These are phyloP conservation scores for Tolypocladium cylindrosporum DNA, from an alignment of 2,329 filamentous ascomycete genomes.

Conservation along the genomic window DNA sequence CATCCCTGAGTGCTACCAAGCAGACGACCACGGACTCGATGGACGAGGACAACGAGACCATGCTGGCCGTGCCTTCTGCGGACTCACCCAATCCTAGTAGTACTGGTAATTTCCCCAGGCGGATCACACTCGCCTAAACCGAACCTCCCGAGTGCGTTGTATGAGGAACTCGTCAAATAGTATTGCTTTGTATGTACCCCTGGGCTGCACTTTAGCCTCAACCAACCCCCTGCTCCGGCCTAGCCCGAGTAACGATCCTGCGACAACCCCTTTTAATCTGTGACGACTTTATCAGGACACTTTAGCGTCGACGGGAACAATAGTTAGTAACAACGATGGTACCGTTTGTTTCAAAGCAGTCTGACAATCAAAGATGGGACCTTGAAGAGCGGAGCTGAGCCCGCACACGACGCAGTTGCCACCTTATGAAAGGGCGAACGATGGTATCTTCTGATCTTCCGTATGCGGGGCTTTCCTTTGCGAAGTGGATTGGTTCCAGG, in stretches of 20 bases:
- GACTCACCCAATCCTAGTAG: slow-evolving; percentile 9
- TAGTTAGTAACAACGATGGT: too few species aligned
- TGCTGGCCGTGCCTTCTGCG: slow-evolving; percentile 9
- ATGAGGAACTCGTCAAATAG: slow-evolving; percentile 94
- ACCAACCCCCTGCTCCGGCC: slow-evolving; percentile 8
- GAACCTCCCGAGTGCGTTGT: slow-evolving; percentile 79
- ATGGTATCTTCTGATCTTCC: too few species aligned
- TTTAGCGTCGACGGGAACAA: too few species aligned
- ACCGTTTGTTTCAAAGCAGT: too few species aligned
- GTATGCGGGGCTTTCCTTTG: too few species aligned
- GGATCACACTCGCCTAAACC: slow-evolving; percentile 43
- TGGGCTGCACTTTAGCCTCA: slow-evolving; percentile 20
- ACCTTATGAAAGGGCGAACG: too few species aligned
- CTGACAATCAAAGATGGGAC: too few species aligned
- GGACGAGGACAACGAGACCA: slow-evolving; percentile 39
- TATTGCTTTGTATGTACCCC: slow-evolving; percentile 96
- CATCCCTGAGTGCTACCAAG: slow-evolving; percentile 75
- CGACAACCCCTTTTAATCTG: too few species aligned
- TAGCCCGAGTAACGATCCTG: slow-evolving; percentile 2
- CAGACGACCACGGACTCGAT: slow-evolving; percentile 59
- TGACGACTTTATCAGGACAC: too few species aligned
- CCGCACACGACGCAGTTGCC: too few species aligned
- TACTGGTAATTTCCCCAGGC: slow-evolving; percentile 14
- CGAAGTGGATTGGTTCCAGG: too few species aligned
- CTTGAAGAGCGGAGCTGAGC: too few species aligned